Evolutionary conservation across 2,329 filamentous ascomycete species (phyloP), one percentile per base, ranked within the genome.

Genomic region (Sarocladium oryzae): DNA sequence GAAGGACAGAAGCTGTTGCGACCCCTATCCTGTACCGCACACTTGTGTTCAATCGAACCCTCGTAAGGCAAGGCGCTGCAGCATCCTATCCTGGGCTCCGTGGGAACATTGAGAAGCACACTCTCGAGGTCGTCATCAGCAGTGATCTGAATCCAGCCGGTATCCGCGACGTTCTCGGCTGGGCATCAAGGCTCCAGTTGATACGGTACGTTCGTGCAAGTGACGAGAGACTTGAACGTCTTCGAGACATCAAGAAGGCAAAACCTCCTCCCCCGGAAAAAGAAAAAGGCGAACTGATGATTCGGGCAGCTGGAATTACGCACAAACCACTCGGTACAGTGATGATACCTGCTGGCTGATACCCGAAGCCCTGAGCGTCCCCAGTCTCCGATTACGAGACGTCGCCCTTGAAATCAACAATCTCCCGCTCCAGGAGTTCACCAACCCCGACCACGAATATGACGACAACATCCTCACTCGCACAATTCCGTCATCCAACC

Each of bases 11-110:
- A 51, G 61, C 63, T 15, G 67, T 76, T 36, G 65, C 67, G 35
- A 71, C 66, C 10, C 74, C 74, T 0, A 66, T 75, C 20, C 58
- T 63, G 35, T 77, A 75, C 56, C 64, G 64, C 28, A 62, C 58
- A 8, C 51, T 76, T 20, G 57, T 57, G 1, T 56, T 76, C 18
- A 74, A 68, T 49, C 59, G 65, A 37, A 53, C 55, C 33, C 65
- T 76, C 11, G 61, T 73, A 45, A 59, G 60, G 10, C 59, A 60
- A 6, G 58, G 64, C 48, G 64, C 66, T n/a, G 63, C 67, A 36
- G 55, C 52, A 13, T 55, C 55, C 9, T 67, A 68, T 49, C 63
- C 68, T 3, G 52, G 59, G 3, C 61, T 65, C 7, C 57, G 71
- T 20, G 55, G 60, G 24, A 62, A 71, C 51, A 63, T 76, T 7